Percentiles rank a stretch among this genome's conserved stretches.
phyloP scores from a whole-genome alignment of 1,284 basidiomycete species.

The Veloboletus limbatus region DNA sequence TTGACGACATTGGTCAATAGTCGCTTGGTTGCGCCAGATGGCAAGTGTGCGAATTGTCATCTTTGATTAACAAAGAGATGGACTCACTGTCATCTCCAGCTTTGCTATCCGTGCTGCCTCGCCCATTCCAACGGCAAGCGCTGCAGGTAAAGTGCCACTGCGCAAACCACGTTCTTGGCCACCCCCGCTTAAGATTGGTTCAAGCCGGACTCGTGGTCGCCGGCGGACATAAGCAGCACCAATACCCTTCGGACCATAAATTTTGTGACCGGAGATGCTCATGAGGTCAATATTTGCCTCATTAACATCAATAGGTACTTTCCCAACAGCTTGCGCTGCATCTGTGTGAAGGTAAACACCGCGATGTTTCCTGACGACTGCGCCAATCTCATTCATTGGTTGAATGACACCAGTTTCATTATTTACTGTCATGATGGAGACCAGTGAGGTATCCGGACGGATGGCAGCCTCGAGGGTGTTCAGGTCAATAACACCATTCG shows the following conservation, averaged over 20 bases:
- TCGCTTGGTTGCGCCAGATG: slow-evolving; percentile 38
- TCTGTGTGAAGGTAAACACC: slow-evolving; percentile 97
- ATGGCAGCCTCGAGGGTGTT: slow-evolving; percentile 79
- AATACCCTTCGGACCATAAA: slow-evolving; percentile 98
- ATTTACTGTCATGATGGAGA: slow-evolving; percentile 99
- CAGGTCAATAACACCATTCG: slow-evolving; percentile 82
- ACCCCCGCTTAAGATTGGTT: slow-evolving; percentile 94
- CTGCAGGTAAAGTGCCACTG: slow-evolving; percentile 91
- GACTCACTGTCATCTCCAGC: slow-evolving; percentile 88
- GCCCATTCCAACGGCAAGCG: slow-evolving; percentile 89
- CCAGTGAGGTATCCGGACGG: slow-evolving; percentile 82
- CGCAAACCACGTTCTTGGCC: slow-evolving; percentile 96
- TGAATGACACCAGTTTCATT: slow-evolving; percentile 99
- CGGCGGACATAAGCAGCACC: slow-evolving; percentile 94
- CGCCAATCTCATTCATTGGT: slow-evolving; percentile 94
- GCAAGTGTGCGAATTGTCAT: slow-evolving; percentile 52
- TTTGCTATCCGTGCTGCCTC: slow-evolving; percentile 93
- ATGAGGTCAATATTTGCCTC: slow-evolving; percentile 94
- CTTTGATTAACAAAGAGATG: slow-evolving; percentile 32
- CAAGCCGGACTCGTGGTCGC: slow-evolving; percentile 89
- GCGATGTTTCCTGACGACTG: slow-evolving; percentile 77
- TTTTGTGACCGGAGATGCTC: slow-evolving; percentile 96
- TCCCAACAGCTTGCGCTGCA: slow-evolving; percentile 94
- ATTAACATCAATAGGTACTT: slow-evolving; percentile 91
- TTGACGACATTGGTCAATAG: slow-evolving; percentile 14